Base-by-base conservation (phyloP, 106 monocot species). In the Allium cepa region DNA sequence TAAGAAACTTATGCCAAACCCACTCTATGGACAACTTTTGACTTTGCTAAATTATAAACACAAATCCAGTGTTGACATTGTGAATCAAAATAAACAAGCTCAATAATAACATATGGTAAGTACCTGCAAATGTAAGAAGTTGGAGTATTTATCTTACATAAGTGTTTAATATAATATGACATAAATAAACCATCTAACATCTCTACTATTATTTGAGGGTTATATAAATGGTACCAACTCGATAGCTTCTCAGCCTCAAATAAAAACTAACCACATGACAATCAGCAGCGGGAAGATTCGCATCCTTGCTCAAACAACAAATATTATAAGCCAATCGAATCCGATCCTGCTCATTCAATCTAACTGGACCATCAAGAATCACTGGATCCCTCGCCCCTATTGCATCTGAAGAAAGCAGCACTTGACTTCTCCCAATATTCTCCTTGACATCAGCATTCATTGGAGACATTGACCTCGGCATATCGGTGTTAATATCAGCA, bases 361-460 rank as follows among this genome's bases (percentile, higher is more conserved):
- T 7, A 36, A 36, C 36, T 4, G 36, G 36, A 36, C 75, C 79
- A 50, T 63, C 67, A 50, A 11, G 36, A 26, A 17, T 67, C 11
- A 57, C 14, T 7, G 64, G 66, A 53, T 62, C 70, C 57, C 68
- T 71, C 22, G 15, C 53, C 11, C 17, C 49, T 27, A 56, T 28
- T 11, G 26, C 4, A 15, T 76, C 76, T 0, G 73, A 49, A 4
- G 78, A 79, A 60, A 76, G 64, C 28, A 70, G 26, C 8, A 46
- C 70, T 47, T 49, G 67, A 46, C 83, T 75, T 69, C 71, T 86
- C 9, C 22, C 49, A 26, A 26, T 9, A 67, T 68, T 88, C 67
- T 77, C 87, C 66, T 69, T 83, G 75, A 77, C 67, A 52, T 57
- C 75, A 16, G 12, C 70, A 61, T 61, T 65, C 70, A 67, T 70